Conservation (phyloP, 805 yeast genomes). For the Myxozyma nipponensis region DNA sequence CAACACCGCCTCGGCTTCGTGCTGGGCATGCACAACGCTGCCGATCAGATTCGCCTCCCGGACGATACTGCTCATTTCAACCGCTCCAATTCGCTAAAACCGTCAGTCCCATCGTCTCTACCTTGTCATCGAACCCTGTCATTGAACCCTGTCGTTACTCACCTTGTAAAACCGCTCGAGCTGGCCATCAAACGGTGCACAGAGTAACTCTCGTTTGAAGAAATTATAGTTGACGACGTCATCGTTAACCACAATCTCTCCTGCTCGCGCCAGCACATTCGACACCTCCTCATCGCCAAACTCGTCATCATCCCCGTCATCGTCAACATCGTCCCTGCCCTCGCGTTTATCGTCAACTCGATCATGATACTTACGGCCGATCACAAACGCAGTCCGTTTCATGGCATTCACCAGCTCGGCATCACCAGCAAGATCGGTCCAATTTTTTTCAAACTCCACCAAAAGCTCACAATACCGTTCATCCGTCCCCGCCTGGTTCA, state of each 20-base stretch:
- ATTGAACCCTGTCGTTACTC: no score
- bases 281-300: conserved; percentile 18
- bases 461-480: conserved; percentile 31
- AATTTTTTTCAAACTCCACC: conserved; percentile 25
- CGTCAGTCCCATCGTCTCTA: no score
- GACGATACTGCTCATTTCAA: conserved; percentile 31
- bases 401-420: conserved; percentile 28
- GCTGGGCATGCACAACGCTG: conserved; percentile 15
- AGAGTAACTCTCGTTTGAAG: conserved; percentile 34
- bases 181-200: conserved; percentile 37
- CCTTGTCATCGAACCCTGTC: background rate
- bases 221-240: conserved; percentile 38
- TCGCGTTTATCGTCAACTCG: conserved; percentile 1
- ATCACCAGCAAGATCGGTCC: conserved; percentile 24
- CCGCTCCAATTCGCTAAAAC: conserved; percentile 33
- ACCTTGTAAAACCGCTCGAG: conserved; percentile 35
- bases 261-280: conserved; percentile 31
- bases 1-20: conserved; percentile 3
- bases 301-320: conserved; percentile 14
- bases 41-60: conserved; percentile 34
- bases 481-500: conserved; percentile 29
- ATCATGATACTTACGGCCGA: conserved; percentile 31
- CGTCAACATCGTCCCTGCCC: conserved; percentile 1
- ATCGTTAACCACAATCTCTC: conserved; percentile 37
- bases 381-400: conserved; percentile 33